Evolutionary conservation across 441 rosid genomes (phyloP), one percentile per base, ranked within the genome.

Genomic region (Eutrema salsugineum): DNA sequence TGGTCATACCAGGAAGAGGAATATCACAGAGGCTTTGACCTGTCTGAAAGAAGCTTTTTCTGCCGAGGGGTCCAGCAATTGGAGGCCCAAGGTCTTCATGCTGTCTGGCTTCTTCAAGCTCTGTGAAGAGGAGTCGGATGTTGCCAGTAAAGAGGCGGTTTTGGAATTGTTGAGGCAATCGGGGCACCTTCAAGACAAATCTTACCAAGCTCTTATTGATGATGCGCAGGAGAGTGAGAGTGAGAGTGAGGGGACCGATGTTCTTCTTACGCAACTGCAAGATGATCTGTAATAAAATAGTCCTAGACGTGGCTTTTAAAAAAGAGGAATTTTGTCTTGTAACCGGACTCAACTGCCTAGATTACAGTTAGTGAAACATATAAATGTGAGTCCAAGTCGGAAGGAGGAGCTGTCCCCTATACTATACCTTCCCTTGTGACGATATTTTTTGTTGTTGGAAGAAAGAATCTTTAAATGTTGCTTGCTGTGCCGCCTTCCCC

Each of bases 41-140:
- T 86, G 90, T 86, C 80, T 83, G 50, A 84, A 82, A 79, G 83
- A 86, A 78, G 97, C 99, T 63, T 86, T 90, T 81, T 69, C 81
- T 1, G 78, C 82, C 2, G 80, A 82, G 19, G 88, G 89, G 63
- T 82, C 87, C 22, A 83, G 35, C 77, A 83, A 76, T 72, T 94
- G 99, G 99, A 88, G 83, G 85, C 96, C 95, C 9, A 94, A 85
- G 72, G 87, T 89, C 50, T 54, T 57, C 78, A 79, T 70, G 68
- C 40, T 94, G 50, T 55, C 82, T 14, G 70, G 73, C 53, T 71
- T 77, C 70, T 66, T 77, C 60, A 71, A 59, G 73, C 73, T 71
- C 11, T 77, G 99, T 32, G 85, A 86, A 47, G 97, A 85, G 73
- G 90, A 80, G 76, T 66, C 77, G 49, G 79, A 70, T 64, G 63